phyloP scores from a whole-genome alignment of 495 filamentous ascomycete genomes.

The Tuber microsphaerosporum region DNA sequence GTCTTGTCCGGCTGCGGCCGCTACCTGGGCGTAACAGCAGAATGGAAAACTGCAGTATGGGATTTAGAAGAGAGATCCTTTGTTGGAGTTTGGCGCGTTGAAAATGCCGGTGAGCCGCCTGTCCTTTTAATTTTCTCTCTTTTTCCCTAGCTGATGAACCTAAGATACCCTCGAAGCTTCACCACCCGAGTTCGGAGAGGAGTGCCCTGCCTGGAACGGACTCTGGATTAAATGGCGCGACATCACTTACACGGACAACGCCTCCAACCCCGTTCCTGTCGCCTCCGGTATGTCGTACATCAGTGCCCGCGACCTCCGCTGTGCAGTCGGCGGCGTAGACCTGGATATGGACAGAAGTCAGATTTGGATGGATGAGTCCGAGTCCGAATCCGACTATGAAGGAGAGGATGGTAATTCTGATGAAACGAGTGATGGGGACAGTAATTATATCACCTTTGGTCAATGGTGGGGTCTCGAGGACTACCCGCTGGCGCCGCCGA shows the following conservation, averaged over 20 bases:
- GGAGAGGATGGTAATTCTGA: neutral
- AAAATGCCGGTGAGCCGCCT: constrained; percentile 20
- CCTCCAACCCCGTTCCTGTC: constrained; percentile 14
- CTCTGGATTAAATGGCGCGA: constrained; percentile 37
- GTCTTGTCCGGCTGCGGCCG: constrained; percentile 29
- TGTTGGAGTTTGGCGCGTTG: constrained; percentile 32
- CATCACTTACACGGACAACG: constrained; percentile 10
- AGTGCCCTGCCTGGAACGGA: constrained; percentile 32
- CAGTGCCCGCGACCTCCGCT: constrained; percentile 28
- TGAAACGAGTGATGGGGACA: neutral
- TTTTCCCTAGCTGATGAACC: neutral
- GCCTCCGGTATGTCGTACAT: constrained; percentile 21
- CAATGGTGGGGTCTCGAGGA: neutral
- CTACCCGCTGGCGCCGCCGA: neutral
- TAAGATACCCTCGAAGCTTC: constrained; percentile 27
- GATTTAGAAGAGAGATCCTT: constrained; percentile 35
- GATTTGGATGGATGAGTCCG: constrained; percentile 9
- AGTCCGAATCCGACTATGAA: neutral
- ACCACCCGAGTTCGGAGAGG: constrained; percentile 16
- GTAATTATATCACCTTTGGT: neutral
- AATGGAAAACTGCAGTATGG: constrained; percentile 37
- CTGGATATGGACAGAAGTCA: constrained; percentile 32
- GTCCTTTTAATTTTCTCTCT: neutral
- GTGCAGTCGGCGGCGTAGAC: constrained; percentile 30
- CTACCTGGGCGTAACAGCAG: constrained; percentile 24